Percentiles rank a stretch among this genome's conserved stretches.
Conservation (phyloP, 2,329 filamentous ascomycete species). For the Mycosphaerella sp. region DNA sequence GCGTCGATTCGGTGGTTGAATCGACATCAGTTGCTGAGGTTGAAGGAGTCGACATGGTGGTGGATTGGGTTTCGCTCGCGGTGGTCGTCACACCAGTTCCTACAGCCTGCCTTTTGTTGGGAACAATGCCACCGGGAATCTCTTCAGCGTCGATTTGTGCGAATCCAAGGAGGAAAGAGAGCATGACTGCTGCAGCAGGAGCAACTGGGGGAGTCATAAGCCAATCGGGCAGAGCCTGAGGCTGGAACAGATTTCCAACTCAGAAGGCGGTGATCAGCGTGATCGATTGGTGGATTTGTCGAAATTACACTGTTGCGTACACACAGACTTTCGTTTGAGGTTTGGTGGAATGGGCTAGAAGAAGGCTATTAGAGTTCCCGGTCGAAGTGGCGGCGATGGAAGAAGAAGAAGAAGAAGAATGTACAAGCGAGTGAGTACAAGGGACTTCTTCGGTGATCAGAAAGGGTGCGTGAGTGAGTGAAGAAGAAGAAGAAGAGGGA, state of each 20-base stretch:
- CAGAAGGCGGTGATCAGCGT: neutral
- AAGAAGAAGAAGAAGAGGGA: neutral
- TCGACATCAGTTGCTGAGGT: neutral
- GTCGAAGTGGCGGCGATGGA: neutral
- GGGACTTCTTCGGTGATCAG: neutral
- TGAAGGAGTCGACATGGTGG: slow-evolving; percentile 4
- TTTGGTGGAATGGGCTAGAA: neutral
- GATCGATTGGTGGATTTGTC: neutral
- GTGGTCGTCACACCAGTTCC: slow-evolving; percentile 27
- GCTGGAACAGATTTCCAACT: neutral
- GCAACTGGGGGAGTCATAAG: slow-evolving; percentile 8
- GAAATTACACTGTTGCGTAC: neutral
- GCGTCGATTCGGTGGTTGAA: slow-evolving; percentile 6
- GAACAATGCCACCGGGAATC: slow-evolving; percentile 31
- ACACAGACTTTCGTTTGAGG: neutral
- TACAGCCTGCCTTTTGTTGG: slow-evolving; percentile 30
- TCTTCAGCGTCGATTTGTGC: slow-evolving; percentile 28
- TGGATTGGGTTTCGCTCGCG: slow-evolving; percentile 10
- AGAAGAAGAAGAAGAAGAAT: neutral
- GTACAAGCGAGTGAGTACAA: slow-evolving; percentile 1
- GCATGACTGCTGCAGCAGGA: slow-evolving; percentile 20
- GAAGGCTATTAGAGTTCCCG: neutral
- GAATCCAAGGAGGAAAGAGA: slow-evolving; percentile 29
- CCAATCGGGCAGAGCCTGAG: neutral
- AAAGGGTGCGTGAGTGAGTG: neutral